These are phyloP conservation scores for Ceratocystis eucalypticola DNA, from an alignment of 2,329 filamentous ascomycete species.

Conservation along the genomic window DNA sequence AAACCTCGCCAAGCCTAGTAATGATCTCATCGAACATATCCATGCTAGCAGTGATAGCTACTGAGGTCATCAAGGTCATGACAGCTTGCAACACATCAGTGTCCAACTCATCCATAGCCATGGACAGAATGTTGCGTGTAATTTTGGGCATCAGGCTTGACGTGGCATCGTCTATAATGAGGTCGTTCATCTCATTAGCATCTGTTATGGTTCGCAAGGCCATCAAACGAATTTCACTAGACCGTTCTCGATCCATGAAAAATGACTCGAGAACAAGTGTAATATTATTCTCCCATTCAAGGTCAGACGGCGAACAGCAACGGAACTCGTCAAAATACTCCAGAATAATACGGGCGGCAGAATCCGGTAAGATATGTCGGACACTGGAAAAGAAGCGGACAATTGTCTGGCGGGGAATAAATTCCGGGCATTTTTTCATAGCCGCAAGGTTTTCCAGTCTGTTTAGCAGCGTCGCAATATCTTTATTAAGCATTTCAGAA, in stretches of 20 bases:
- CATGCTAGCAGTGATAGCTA: constrained; percentile 46
- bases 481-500: constrained; percentile 30
- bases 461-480: constrained; percentile 34
- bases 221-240: constrained; percentile 47
- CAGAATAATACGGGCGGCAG: constrained; percentile 49
- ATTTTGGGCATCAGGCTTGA: constrained; percentile 44
- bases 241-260: constrained; percentile 47
- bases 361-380: constrained; percentile 49
- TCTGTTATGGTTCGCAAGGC: constrained; percentile 49
- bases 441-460: constrained; percentile 38
- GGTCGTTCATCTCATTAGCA: constrained; percentile 44
- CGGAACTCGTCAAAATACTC: constrained; percentile 55
- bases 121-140: constrained; percentile 46
- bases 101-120: constrained; percentile 50
- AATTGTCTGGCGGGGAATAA: constrained; percentile 51
- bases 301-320: constrained; percentile 58
- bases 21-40: constrained; percentile 45
- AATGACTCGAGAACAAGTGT: constrained; percentile 47
- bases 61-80: constrained; percentile 49
- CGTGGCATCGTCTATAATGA: constrained; percentile 45
- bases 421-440: constrained; percentile 35
- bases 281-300: constrained; percentile 53
- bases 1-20: constrained; percentile 13
- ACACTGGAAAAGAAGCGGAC: constrained; percentile 53
- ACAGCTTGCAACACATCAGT: constrained; percentile 50